phyloP scores from a whole-genome alignment of 495 filamentous ascomycete species.

The Sphaerosporella brunnea region DNA sequence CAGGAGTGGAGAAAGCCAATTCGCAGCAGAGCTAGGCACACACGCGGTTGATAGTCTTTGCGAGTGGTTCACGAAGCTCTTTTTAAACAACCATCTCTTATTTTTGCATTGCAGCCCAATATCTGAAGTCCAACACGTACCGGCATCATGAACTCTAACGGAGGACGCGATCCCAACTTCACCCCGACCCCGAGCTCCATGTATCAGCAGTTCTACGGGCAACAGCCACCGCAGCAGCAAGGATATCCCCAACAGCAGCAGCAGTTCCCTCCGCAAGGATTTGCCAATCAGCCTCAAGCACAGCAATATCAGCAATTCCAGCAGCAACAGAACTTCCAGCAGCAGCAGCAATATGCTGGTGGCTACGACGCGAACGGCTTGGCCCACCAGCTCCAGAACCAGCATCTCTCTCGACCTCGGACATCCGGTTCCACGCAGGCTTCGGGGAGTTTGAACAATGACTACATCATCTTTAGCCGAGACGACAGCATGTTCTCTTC shows the following conservation, averaged over 20 bases:
- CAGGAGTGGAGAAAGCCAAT: too few relatives aligned
- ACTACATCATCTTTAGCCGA: constrained; percentile 43
- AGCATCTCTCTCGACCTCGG: constrained; percentile 75
- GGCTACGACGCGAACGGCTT: constrained; percentile 60
- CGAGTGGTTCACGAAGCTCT: too few relatives aligned
- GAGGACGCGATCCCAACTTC: constrained; percentile 38
- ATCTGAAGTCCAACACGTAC: too few relatives aligned
- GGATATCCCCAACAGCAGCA: constrained; percentile 31
- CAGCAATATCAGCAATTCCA: constrained; percentile 45
- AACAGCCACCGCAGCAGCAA: constrained; percentile 15
- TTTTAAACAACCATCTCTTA: too few relatives aligned
- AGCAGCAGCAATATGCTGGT: constrained; percentile 30
- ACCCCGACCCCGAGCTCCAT: constrained; percentile 83
- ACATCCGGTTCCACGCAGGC: constrained; percentile 50
- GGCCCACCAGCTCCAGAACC: constrained; percentile 90
- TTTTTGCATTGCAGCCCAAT: too few relatives aligned
- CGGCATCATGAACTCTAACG: constrained; percentile 5
- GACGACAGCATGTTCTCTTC: constrained; percentile 23
- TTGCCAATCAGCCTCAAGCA: constrained; percentile 30
- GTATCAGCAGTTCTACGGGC: constrained; percentile 35
- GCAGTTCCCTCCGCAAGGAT: constrained; percentile 34
- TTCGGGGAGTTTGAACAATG: constrained; percentile 34
- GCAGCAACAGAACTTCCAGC: constrained; percentile 35
- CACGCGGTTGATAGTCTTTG: too few relatives aligned
- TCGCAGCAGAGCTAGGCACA: too few relatives aligned